Evolutionary conservation across 2,329 filamentous ascomycete species (phyloP), one percentile per base, ranked within the genome.

Genomic region (Colletotrichum magnum): DNA sequence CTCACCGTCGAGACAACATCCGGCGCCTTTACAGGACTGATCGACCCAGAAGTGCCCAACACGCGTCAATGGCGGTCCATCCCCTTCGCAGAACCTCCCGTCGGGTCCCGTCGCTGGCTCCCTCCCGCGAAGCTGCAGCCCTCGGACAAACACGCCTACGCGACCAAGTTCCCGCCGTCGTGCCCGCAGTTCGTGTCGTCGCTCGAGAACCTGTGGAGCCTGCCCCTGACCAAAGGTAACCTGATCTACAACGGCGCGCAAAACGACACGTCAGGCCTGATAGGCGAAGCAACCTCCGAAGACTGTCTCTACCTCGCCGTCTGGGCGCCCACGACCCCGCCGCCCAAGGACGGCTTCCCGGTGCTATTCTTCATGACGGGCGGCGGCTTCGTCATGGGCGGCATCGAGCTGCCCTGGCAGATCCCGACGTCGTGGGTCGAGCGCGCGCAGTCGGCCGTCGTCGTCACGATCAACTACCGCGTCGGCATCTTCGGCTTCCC

Each of bases 321-420:
- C 9, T 86, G 84, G 84, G 75, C 82, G 4, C 58, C 63, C 7
- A 54, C 59, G n/a, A 74, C 68, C 1, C 73, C 69, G 28, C 74
- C 65, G 15, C 74, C 77, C 0, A 71, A 75, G 57, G 73, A 70
- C 1, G 71, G 70, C 12, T 73, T 84, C 4, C 84, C 84, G 0
- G 85, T 87, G 0, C 75, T 83, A 5, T 79, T 82, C 21, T 87
- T 83, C 77, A 78, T 86, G 43, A 82, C 84, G 47, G 85, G 85
- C 5, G 85, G 85, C 16, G 81, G 81, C 2, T 85, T 84, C 68
- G 69, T 76, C 10, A 80, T 77, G 6, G 84, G 84, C 36, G 83
- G 83, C 26, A 74, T 82, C 15, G 77, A 83, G 36, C 79, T 85
- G 0, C 81, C 83, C 1, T 86, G 82, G 69, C 83, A 85, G 67